Percentiles rank a stretch among this genome's conserved stretches.
Evolutionary conservation across 495 filamentous ascomycete species (phyloP).

Genomic region (Xeromyces bisporus): DNA sequence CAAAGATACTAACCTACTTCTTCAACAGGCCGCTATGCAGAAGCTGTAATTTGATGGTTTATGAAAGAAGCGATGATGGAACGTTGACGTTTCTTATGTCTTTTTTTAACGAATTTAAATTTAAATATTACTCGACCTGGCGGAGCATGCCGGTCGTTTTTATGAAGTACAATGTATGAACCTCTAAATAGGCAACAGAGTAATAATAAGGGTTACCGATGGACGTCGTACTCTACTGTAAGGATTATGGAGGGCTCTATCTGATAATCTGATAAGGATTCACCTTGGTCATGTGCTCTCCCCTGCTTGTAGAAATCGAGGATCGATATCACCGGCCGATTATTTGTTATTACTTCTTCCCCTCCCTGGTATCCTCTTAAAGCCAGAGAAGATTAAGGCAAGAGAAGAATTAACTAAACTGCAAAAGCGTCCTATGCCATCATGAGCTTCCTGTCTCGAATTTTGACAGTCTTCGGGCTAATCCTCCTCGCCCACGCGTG

Average conservation of each 20-base stretch:
- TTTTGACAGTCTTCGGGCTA: slow-evolving; percentile 46
- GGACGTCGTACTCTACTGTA: too few relatives aligned
- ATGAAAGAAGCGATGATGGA: slow-evolving; percentile 28
- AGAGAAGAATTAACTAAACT: too few relatives aligned
- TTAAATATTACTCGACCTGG: slow-evolving; percentile 8
- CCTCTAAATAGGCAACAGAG: neutral
- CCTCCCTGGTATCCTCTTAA: too few relatives aligned
- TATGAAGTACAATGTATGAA: slow-evolving; percentile 10
- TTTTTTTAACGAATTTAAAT: slow-evolving; percentile 12
- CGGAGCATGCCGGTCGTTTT: slow-evolving; percentile 5
- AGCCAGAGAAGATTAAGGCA: too few relatives aligned
- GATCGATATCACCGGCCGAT: too few relatives aligned
- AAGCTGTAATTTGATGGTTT: slow-evolving; percentile 53
- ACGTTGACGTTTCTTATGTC: slow-evolving; percentile 18
- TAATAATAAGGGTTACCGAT: neutral
- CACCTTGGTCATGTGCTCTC: too few relatives aligned
- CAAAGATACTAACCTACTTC: slow-evolving; percentile 5
- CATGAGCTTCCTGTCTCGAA: slow-evolving; percentile 52
- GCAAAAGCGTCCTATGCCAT: too few relatives aligned
- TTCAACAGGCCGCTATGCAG: slow-evolving; percentile 63
- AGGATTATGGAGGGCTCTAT: too few relatives aligned
- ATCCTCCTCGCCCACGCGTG: slow-evolving; percentile 60
- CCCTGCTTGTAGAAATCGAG: too few relatives aligned
- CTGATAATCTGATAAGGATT: too few relatives aligned
- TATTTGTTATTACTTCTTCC: too few relatives aligned